Percentiles rank a stretch among this genome's conserved stretches.
Conservation (phyloP, 2,329 filamentous ascomycete species). For the Apiospora rasikravindrae region DNA sequence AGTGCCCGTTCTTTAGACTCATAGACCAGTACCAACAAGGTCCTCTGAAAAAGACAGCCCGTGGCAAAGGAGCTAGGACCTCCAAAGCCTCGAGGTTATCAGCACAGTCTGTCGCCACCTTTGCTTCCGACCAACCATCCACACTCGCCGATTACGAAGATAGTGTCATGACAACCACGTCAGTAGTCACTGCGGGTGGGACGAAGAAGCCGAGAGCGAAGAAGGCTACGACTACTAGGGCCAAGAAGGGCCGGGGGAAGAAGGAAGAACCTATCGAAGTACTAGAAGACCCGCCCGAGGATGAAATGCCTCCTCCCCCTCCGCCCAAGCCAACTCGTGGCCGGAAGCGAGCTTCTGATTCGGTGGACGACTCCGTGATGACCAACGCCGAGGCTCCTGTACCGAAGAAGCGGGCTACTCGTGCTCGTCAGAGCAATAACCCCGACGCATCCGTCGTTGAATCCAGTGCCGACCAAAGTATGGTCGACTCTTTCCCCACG, state of each 20-base stretch:
- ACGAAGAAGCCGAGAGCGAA: conserved; percentile 57
- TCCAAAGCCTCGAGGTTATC: conserved; percentile 76
- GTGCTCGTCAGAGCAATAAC: conserved; percentile 53
- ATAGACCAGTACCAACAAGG: conserved; percentile 56
- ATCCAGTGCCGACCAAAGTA: conserved; percentile 45
- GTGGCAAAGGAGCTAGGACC: conserved; percentile 58
- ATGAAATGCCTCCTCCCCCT: conserved; percentile 37
- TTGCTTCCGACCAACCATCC: conserved; percentile 55
- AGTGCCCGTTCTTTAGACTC: conserved; percentile 83
- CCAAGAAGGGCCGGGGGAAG: conserved; percentile 53
- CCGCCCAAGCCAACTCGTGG: conserved; percentile 53
- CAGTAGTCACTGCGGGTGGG: conserved; percentile 60
- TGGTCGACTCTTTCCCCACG: conserved; percentile 41
- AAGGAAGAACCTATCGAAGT: conserved; percentile 61
- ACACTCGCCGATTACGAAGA: conserved; percentile 58
- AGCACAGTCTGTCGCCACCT: conserved; percentile 59
- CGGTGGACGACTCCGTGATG: conserved; percentile 55
- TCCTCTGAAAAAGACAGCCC: conserved; percentile 58
- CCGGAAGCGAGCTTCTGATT: conserved; percentile 68
- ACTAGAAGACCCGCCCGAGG: conserved; percentile 43
- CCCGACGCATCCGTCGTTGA: conserved; percentile 46
- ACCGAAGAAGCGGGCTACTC: conserved; percentile 63
- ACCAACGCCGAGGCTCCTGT: conserved; percentile 54
- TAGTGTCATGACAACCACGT: conserved; percentile 64
- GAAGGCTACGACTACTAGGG: conserved; percentile 58